Percentiles rank a stretch among this genome's conserved stretches.
Evolutionary conservation across 1,139 yeast genomes (phyloP).

Genomic region (Scheffersomyces illinoinensis): DNA sequence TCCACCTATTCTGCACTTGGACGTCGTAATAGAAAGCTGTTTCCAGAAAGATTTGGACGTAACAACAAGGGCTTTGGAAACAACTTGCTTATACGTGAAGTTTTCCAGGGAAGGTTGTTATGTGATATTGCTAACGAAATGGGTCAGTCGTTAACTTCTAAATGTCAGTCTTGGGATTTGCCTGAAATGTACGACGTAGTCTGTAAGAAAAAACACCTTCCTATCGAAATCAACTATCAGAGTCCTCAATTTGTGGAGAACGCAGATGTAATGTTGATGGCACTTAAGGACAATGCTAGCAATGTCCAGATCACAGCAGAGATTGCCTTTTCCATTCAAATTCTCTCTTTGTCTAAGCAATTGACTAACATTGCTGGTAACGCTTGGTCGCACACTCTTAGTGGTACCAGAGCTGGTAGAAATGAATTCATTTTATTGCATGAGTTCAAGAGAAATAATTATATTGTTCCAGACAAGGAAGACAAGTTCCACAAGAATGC

Average conservation of each 20-base stretch:
- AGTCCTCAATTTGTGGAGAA: slow-evolving; percentile 68
- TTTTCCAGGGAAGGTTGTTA: slow-evolving; percentile 81
- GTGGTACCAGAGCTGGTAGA: slow-evolving; percentile 96
- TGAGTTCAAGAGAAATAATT: slow-evolving; percentile 81
- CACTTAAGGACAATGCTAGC: slow-evolving; percentile 65
- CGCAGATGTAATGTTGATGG: slow-evolving; percentile 65
- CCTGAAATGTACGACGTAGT: slow-evolving; percentile 86
- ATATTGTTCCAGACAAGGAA: slow-evolving; percentile 87
- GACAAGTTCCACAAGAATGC: slow-evolving; percentile 49
- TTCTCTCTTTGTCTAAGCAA: slow-evolving; percentile 85
- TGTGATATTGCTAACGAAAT: slow-evolving; percentile 94
- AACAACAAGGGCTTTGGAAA: slow-evolving; percentile 44
- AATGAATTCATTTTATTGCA: slow-evolving; percentile 92
- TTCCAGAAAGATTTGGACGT: slow-evolving; percentile 75
- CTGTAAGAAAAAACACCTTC: slow-evolving; percentile 58
- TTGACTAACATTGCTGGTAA: slow-evolving; percentile 94
- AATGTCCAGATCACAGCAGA: slow-evolving; percentile 76
- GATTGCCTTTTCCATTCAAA: slow-evolving; percentile 79
- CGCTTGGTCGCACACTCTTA: slow-evolving; percentile 93
- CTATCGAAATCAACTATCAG: slow-evolving; percentile 74
- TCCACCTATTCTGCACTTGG: slow-evolving; percentile 84
- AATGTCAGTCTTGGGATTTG: slow-evolving; percentile 96
- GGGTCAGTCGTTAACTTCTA: slow-evolving; percentile 89
- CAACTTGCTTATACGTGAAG: slow-evolving; percentile 60
- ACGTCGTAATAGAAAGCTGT: slow-evolving; percentile 68